Evolutionary conservation across 495 filamentous ascomycete species (phyloP).

Genomic region (Aspergillus homomorphus): DNA sequence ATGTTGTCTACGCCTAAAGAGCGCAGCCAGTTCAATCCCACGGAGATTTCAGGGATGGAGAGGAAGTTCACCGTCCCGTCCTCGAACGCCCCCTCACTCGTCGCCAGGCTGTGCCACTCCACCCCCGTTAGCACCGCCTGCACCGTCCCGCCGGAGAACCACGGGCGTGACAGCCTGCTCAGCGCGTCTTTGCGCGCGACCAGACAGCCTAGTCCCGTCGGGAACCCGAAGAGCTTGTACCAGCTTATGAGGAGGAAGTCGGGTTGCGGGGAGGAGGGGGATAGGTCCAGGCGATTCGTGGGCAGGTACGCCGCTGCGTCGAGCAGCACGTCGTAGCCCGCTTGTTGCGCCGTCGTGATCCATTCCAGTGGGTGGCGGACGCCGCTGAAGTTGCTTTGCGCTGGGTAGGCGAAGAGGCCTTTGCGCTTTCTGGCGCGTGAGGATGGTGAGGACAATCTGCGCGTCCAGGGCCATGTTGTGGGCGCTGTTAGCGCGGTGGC

Average conservation of each 20-base stretch:
- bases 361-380: constrained; percentile 10
- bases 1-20: constrained; percentile 1
- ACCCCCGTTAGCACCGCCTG: neutral
- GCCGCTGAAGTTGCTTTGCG: constrained; percentile 14
- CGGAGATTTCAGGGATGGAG: constrained; percentile 9
- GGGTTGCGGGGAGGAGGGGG: neutral
- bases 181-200: constrained; percentile 8
- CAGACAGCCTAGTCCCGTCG: constrained; percentile 10
- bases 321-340: constrained; percentile 10
- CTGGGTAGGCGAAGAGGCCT: constrained; percentile 12
- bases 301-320: constrained; percentile 12
- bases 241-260: constrained; percentile 9
- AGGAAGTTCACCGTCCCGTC: constrained; percentile 11
- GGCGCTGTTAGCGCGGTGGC: neutral
- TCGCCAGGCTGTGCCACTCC: constrained; percentile 1
- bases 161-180: constrained; percentile 6
- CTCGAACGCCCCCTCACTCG: constrained; percentile 6
- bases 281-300: constrained; percentile 7
- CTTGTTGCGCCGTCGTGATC: constrained; percentile 7
- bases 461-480: neutral
- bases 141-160: constrained; percentile 10
- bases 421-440: neutral
- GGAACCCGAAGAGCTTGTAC: constrained; percentile 15
- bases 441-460: neutral
- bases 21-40: constrained; percentile 9